Evolutionary conservation across 2,329 filamentous ascomycete species (phyloP), one percentile per base, ranked within the genome.

Genomic region (Pseudocercospora pini-densiflorae): DNA sequence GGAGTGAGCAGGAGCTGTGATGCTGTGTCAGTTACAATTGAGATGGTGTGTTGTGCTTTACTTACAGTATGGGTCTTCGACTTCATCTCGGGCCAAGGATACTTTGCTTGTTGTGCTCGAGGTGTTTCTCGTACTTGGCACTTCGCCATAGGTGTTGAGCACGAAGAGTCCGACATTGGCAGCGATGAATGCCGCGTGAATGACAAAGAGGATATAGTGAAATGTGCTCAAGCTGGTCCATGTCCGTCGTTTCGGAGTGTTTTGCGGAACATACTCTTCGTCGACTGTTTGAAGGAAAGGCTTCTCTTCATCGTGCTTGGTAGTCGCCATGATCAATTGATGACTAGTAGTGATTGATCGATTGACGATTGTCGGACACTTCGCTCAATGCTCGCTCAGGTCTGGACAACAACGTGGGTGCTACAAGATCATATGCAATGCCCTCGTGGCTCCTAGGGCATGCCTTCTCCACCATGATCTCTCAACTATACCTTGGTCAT

Each of bases 301-400:
- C 33, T 61, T 66, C 64, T 62, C 64, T 66, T 66, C 64, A 23
- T 66, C 64, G 12, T 59, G 47, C 16, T 62, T 47, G 43, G 47
- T 49, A 14, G 33, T 45, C 9, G 64, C 64, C 64, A 66, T 65
- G 33, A 43, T 53, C 6, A 7, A 5, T 55, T 31, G 23, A 31
- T 14, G 40, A n/a, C 7, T 6, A 43, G 40, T 19, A 43, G 40
- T 43, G 7, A 43, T 43, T 43, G 40, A 43, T 43, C 40, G 16
- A 43, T 43, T 6, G 40, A 43, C 3, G 40, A n/a, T 1, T 8
- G 0, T 5, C 40, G 12, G 33, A 36, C 33, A 5, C 33, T 36
- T 43, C 5, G 40, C 7, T 6, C 47, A 51, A 24, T 51, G 19
- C 47, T 49, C 21, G 45, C 45, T 51, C 47, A 31, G 51, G 51